Conservation (phyloP, 306 rosid genomes). For the Prunus mume region DNA sequence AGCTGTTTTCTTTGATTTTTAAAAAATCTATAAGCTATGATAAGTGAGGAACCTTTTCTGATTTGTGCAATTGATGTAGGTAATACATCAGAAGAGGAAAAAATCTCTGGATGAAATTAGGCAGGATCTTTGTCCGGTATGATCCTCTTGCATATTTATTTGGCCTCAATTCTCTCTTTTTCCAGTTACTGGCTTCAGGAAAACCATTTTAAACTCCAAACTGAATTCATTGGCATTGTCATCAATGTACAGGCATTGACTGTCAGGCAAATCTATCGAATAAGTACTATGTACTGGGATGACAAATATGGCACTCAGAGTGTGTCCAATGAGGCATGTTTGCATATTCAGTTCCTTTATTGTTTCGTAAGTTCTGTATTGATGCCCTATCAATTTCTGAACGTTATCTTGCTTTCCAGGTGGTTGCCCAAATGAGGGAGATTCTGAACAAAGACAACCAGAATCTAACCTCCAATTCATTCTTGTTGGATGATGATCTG, state of each 20-base stretch:
- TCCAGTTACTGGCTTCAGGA: background rate
- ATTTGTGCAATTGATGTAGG: constrained; percentile 49
- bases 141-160: constrained; percentile 21
- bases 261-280: constrained; percentile 94
- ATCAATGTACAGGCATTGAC: constrained; percentile 68
- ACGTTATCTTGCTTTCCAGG: constrained; percentile 50
- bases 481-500: constrained; percentile 93
- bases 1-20: constrained; percentile 10
- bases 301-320: constrained; percentile 99
- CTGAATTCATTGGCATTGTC: constrained; percentile 11
- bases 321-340: constrained; percentile 95
- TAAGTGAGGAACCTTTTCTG: constrained; percentile 7
- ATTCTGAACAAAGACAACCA: constrained; percentile 82
- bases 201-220: background rate
- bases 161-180: background rate
- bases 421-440: constrained; percentile 96
- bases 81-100: constrained; percentile 95
- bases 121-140: constrained; percentile 96
- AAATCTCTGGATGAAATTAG: constrained; percentile 86
- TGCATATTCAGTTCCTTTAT: constrained; percentile 25
- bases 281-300: constrained; percentile 99
- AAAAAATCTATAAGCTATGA: background rate
- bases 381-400: constrained; percentile 16
- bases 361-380: constrained; percentile 1
- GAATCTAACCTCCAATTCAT: constrained; percentile 88